Evolutionary conservation across 495 filamentous ascomycete species (phyloP), one percentile per base, ranked within the genome.

Genomic region (Diplogelasinospora grovesii): DNA sequence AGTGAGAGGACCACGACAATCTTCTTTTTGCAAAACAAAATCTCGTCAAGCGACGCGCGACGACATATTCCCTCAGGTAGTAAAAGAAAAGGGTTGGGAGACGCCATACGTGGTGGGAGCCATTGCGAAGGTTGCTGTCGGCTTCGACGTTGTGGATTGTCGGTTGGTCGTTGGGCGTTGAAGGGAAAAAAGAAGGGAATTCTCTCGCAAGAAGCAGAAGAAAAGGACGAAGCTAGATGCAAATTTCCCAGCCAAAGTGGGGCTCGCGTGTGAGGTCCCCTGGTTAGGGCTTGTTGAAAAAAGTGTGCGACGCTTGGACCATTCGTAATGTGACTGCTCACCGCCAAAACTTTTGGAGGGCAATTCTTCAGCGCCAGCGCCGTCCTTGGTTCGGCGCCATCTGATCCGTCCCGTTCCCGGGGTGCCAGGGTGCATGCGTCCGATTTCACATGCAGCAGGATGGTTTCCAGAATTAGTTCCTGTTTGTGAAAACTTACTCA

Each of bases 1-100:
- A 86, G 82, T 81, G 81, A 85, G 78, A 81, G 71, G 80, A 75
- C 78, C 72, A 79, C 74, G 76, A 78, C 78, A 79, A 84, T 80
- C 69, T 66, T n/a, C n/a, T n/a, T n/a, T n/a, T n/a, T n/a, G n/a
- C n/a, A n/a, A n/a, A n/a, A 60, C 68, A 66, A 61, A 58, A 56
- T 68, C 58, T 64, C 60, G 56, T 54, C 35, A 53, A 48, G 50
- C 23, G 43, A 75, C 59, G 70, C 70, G 65, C 67, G 65, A 70
- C 68, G 70, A 70, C 69, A 68, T 69, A 65, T 61, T 59, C 59
- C 49, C n/a, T n/a, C 46, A 60, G 44, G 57, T 57, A 47, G 63
- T 64, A 57, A 69, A 59, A 60, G 58, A 52, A 47, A 65, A 53
- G 54, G 54, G 56, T 53, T 59, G 57, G 53, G 66, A 65, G 44